Conservation (phyloP, 2,329 filamentous ascomycete species). For the Colletotrichum eleusines region DNA sequence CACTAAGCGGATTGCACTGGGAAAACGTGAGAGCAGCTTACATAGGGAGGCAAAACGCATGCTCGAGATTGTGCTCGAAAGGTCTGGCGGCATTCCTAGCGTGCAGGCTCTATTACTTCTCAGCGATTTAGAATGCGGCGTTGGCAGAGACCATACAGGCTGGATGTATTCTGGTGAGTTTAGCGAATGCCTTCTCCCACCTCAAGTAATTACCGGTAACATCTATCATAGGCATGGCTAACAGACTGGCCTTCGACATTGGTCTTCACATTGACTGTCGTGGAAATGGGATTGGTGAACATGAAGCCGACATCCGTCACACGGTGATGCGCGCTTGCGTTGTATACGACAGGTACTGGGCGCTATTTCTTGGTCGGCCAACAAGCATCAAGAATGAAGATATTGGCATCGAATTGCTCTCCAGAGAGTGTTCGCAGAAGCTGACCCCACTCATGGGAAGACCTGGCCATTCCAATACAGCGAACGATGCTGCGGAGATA, state of each 20-base stretch:
- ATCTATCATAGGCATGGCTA: conserved; percentile 53
- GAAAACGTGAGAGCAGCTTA: conserved; percentile 62
- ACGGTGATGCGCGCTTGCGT: conserved; percentile 65
- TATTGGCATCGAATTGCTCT: conserved; percentile 60
- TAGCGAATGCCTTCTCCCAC: background rate
- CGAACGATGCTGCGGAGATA: conserved; percentile 52
- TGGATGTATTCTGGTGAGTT: conserved; percentile 66
- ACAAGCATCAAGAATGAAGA: conserved; percentile 66
- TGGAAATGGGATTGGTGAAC: conserved; percentile 56
- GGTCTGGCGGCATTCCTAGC: conserved; percentile 63
- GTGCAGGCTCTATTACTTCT: conserved; percentile 65
- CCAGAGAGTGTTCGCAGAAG: conserved; percentile 57
- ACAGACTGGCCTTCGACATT: conserved; percentile 60
- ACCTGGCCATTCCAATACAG: conserved; percentile 47
- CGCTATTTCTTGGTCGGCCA: conserved; percentile 65
- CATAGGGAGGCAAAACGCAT: conserved; percentile 67
- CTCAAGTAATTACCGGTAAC: conserved; percentile 41
- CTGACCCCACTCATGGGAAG: conserved; percentile 53
- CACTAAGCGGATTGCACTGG: conserved; percentile 60
- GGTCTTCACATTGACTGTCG: conserved; percentile 62
- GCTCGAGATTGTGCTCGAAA: conserved; percentile 65
- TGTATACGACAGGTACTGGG: conserved; percentile 67
- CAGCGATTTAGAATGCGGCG: conserved; percentile 65
- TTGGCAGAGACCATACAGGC: conserved; percentile 65
- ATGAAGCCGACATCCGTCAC: conserved; percentile 61